Evolutionary conservation across 2,329 filamentous ascomycete genomes (phyloP).

Genomic region (Trichophyton mentagrophytes): DNA sequence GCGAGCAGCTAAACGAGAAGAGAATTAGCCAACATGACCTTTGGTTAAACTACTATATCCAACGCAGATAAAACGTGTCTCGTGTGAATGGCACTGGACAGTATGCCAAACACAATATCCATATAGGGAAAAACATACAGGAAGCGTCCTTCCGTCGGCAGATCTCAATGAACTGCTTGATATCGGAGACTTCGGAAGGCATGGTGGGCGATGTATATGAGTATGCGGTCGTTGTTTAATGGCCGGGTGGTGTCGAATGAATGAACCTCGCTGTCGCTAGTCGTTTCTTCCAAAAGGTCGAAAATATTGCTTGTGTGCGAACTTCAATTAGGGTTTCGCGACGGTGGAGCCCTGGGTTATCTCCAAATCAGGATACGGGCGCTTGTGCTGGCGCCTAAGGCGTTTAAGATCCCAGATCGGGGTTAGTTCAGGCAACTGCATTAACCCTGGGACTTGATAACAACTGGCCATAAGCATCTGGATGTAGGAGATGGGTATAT

Average conservation of each 20-base stretch:
- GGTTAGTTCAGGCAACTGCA: slow-evolving; percentile 1
- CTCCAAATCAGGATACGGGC: neutral
- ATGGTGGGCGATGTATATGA: slow-evolving; percentile 48
- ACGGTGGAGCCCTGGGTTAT: slow-evolving; percentile 12
- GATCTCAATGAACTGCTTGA: slow-evolving; percentile 99
- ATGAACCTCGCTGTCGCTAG: slow-evolving; percentile 14
- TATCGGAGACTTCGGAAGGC: slow-evolving; percentile 96
- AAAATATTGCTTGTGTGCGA: slow-evolving; percentile 11
- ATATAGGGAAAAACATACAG: slow-evolving; percentile 56
- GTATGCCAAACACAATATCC: neutral
- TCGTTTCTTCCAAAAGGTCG: neutral
- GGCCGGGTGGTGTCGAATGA: neutral
- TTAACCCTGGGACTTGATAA: slow-evolving; percentile 6
- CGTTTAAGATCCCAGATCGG: neutral
- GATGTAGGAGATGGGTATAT: neutral
- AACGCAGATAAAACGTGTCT: neutral
- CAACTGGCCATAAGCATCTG: neutral
- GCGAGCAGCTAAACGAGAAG: slow-evolving; percentile 52
- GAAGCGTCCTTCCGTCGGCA: slow-evolving; percentile 98
- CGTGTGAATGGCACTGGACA: slow-evolving; percentile 8
- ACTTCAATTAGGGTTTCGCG: slow-evolving; percentile 18
- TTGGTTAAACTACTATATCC: neutral
- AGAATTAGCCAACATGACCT: slow-evolving; percentile 11
- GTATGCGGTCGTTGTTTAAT: neutral
- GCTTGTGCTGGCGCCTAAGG: neutral